Base-by-base conservation (phyloP, 768 basidiomycete genomes). In the Termitomyces sp. region DNA sequence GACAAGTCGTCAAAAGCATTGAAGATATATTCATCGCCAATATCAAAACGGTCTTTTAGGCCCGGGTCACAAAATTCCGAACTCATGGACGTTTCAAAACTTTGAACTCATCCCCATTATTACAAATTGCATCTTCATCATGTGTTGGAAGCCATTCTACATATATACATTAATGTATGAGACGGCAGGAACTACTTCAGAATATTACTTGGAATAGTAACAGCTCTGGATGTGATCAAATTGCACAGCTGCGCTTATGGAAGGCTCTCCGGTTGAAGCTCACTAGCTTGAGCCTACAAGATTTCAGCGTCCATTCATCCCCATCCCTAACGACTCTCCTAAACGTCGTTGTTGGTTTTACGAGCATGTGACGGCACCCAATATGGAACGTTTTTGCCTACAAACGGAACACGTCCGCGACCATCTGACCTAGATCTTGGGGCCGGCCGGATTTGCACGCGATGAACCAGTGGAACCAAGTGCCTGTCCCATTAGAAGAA, bases 321-420 rank as follows among this genome's bases (percentile, higher is more conserved):
- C 86, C 0, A 86, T 91, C 39, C 89, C 88, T 0, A 63, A 59
- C 70, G 74, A 27, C 73, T 86, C 13, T 78, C 22, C 66, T 86
- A 45, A 87, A 86, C 58, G 61, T 77, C 6, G 71, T 81, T 0
- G 88, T 89, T 66, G 88, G 85, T 11, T 75, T 84, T 59, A 79
- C 81, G 18, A 81, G 84, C 58, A 87, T 33, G 8, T 33, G 27
- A 27, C 27, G 2, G 27, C 27, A 27, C 27, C 27, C 4, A 27
- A 2, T 27, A 27, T 27, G 4, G 2, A 27, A 4, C 27, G 27
- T 27, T 27, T 27, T 27, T 27, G 4, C 27, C 27, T 27, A 27
- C 27, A 27, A 27, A 27, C 4, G 27, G 27, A 27, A 27, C 27
- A 27, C 27, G 27, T 27, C 27, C 27, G 27, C 27, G 27, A 27